A percentile compares a stretch with the other conserved stretches of the same genome.
These are phyloP conservation scores for Gastrodia elata DNA, from an alignment of 106 monocot genomes.

Conservation along the genomic window DNA sequence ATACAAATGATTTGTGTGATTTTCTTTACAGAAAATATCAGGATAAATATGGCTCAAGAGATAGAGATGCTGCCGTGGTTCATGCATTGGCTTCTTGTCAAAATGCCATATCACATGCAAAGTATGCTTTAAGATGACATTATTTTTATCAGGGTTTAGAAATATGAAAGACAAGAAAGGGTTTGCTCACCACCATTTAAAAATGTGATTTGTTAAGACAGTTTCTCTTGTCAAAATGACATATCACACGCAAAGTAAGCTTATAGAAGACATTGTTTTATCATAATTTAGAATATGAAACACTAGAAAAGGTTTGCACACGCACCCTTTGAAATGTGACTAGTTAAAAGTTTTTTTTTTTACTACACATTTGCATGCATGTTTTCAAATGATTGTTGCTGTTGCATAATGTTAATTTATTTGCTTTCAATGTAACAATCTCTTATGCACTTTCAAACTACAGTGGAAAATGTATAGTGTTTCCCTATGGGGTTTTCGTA, in stretches of 20 bases:
- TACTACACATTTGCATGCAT: not conserved
- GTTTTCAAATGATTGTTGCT: not conserved
- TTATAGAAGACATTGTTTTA: not conserved
- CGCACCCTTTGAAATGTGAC: not conserved
- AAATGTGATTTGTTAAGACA: not conserved
- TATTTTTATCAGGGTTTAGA: not conserved
- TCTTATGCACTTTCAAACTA: not conserved
- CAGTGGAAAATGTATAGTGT: not conserved
- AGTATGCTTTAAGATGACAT: conserved; percentile 20
- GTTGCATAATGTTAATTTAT: not conserved
- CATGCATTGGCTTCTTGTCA: conserved; percentile 49
- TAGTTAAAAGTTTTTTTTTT: not conserved
- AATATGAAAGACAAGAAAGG: not conserved
- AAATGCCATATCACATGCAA: conserved; percentile 56
- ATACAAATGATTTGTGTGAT: not conserved
- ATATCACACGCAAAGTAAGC: conserved; percentile 57
- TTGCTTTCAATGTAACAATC: not conserved
- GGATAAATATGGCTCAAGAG: conserved; percentile 51
- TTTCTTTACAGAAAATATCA: conserved; percentile 37
- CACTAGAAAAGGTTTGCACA: not conserved
- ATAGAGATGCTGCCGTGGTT: conserved; percentile 56
- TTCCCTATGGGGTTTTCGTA: no score
- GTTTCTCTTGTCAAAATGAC: conserved; percentile 26
- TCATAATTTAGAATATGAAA: not conserved
- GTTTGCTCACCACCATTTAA: not conserved